phyloP scores from a whole-genome alignment of 2,329 filamentous ascomycete genomes.

The Coccinonectria pachysandricola region DNA sequence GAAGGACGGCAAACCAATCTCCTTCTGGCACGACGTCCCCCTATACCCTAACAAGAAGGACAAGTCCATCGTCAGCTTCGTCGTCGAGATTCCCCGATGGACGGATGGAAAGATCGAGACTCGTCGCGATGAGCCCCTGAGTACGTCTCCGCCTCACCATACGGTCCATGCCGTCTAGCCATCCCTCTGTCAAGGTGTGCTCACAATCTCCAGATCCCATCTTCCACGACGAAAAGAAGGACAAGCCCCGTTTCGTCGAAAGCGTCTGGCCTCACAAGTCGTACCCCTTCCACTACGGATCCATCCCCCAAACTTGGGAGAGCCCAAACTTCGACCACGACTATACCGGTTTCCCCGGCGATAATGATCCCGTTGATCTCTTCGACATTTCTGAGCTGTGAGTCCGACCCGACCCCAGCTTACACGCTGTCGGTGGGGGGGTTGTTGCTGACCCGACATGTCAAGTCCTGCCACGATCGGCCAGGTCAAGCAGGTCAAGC shows the following conservation, averaged over 20 bases:
- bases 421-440: rapidly evolving
- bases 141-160: constrained; percentile 11
- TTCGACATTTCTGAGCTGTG: constrained; percentile 26
- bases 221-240: constrained; percentile 29
- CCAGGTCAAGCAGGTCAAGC: constrained; percentile 32
- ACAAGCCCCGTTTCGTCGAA: constrained; percentile 28
- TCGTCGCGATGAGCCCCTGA: constrained; percentile 28
- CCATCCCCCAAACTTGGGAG: constrained; percentile 35
- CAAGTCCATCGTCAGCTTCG: constrained; percentile 26
- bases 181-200: too few relatives aligned
- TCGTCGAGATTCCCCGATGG: constrained; percentile 33
- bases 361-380: constrained; percentile 33
- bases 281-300: constrained; percentile 33
- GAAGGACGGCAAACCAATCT: constrained; percentile 28
- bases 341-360: constrained; percentile 27
- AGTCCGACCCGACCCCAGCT: background rate
- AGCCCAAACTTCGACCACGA: constrained; percentile 29
- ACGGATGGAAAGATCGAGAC: constrained; percentile 31
- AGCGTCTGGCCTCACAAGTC: constrained; percentile 33
- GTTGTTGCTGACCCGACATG: background rate
- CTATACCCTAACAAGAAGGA: constrained; percentile 26
- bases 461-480: constrained; percentile 22
- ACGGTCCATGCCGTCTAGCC: background rate
- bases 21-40: constrained; percentile 33
- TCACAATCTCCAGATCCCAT: constrained; percentile 33